phyloP scores from a whole-genome alignment of 1,284 basidiomycete species.

The Puccinia novopanici region DNA sequence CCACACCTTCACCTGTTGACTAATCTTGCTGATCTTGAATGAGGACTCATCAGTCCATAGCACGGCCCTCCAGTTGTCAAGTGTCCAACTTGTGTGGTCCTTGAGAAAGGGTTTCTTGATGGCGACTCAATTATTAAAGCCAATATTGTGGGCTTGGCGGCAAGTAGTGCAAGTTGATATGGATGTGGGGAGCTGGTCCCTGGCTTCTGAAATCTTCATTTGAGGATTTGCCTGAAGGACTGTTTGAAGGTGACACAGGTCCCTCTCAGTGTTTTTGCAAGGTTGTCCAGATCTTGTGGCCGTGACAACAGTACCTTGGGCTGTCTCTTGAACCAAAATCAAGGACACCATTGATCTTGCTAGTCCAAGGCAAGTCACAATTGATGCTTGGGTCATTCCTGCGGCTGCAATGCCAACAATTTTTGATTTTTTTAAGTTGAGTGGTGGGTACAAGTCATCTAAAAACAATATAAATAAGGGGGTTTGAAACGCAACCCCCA shows the following conservation, averaged over 20 bases:
- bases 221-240: background rate
- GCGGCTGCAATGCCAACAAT: too few species aligned
- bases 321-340: too few species aligned
- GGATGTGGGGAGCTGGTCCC: background rate
- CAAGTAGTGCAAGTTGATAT: background rate
- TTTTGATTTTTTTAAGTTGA: too few species aligned
- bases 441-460: too few species aligned
- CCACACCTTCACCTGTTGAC: background rate
- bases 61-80: constrained; percentile 1
- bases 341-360: too few species aligned
- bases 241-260: background rate
- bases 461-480: too few species aligned
- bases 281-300: background rate
- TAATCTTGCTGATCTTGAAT: constrained; percentile 1
- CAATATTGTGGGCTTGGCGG: background rate
- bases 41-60: background rate
- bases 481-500: too few species aligned
- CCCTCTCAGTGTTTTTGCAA: background rate
- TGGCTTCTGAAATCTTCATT: background rate
- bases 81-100: background rate
- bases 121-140: background rate
- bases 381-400: too few species aligned
- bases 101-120: constrained; percentile 18
- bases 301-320: background rate
- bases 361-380: too few species aligned